Percentiles rank a stretch among this genome's conserved stretches.
These are phyloP conservation scores for Arthrobotrys sinensis DNA, from an alignment of 2,329 filamentous ascomycete species.

Conservation along the genomic window DNA sequence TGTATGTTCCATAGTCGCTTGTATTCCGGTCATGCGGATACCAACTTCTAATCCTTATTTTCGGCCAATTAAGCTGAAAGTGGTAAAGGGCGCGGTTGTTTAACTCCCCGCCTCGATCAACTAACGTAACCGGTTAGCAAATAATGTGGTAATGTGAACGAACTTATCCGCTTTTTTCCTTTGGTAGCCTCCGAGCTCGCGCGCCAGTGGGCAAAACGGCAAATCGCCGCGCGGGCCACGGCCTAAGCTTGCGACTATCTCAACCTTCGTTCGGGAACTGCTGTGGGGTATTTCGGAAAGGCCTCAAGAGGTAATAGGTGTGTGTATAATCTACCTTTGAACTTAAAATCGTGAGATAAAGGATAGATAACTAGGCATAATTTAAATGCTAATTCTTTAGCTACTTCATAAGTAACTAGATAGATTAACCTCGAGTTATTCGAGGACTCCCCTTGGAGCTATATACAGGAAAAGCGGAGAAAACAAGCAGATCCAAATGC, in stretches of 20 bases:
- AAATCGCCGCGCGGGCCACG: conserved; percentile 16
- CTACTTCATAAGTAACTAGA: no score
- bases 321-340: no score
- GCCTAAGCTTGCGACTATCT: background rate
- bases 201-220: conserved; percentile 27
- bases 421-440: no score
- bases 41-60: no score
- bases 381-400: no score
- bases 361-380: no score
- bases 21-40: conserved; percentile 30
- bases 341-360: no score
- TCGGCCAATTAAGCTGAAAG: conserved; percentile 14
- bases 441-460: no score
- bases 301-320: no score
- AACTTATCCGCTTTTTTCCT: conserved; percentile 48
- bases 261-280: background rate
- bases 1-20: background rate
- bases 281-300: no score
- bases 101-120: background rate
- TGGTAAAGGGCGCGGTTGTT: conserved; percentile 35
- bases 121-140: conserved; percentile 60
- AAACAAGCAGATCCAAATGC: no score
- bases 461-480: no score
- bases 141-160: conserved; percentile 53
- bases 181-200: conserved; percentile 48